These are phyloP conservation scores for Trametes sp. DNA, from an alignment of 1,284 basidiomycete species.

Conservation along the genomic window DNA sequence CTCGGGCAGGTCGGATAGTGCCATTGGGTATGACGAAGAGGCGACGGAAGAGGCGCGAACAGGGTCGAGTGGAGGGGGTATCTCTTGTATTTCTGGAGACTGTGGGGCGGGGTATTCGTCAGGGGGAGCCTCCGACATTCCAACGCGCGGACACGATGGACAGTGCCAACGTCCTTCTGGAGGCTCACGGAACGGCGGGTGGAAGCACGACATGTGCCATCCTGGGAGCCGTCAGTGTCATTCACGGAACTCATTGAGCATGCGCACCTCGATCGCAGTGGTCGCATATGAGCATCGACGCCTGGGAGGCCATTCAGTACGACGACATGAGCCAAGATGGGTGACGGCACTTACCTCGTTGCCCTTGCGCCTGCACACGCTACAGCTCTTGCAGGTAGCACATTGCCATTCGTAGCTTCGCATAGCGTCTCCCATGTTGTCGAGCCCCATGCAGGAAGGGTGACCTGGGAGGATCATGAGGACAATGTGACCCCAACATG, in stretches of 20 bases:
- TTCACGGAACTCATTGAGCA: constrained; percentile 22
- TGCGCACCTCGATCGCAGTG: constrained; percentile 86
- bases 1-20: constrained; percentile 21
- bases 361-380: constrained; percentile 86
- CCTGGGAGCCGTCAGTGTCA: constrained; percentile 51
- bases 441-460: constrained; percentile 76
- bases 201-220: constrained; percentile 92
- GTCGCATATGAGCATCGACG: constrained; percentile 91
- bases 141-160: constrained; percentile 60
- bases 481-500: constrained; percentile 11
- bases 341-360: constrained; percentile 77
- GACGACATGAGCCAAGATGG: constrained; percentile 7
- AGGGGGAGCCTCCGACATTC: constrained; percentile 23
- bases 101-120: constrained; percentile 16
- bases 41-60: constrained; percentile 53
- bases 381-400: constrained; percentile 93
- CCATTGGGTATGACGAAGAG: constrained; percentile 54
- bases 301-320: constrained; percentile 53
- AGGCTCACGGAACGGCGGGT: constrained; percentile 72
- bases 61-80: constrained; percentile 9
- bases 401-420: constrained; percentile 88
- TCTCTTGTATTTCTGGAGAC: constrained; percentile 20
- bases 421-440: constrained; percentile 59
- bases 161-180: constrained; percentile 84
- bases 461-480: constrained; percentile 60